phyloP scores from a whole-genome alignment of 306 rosid genomes.

The Pyrus betulifolia region DNA sequence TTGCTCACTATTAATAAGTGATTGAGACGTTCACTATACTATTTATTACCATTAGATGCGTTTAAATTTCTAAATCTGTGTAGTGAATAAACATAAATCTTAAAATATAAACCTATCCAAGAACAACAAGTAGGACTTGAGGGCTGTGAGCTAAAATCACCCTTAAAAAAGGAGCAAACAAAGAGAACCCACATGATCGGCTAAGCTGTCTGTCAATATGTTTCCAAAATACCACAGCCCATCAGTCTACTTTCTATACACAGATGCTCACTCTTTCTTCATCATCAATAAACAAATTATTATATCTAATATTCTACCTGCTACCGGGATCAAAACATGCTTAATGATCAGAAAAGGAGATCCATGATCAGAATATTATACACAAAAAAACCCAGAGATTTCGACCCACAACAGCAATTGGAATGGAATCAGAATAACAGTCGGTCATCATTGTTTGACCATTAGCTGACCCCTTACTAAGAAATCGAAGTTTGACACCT shows the following conservation, averaged over 20 bases:
- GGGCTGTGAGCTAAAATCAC: too few relatives aligned
- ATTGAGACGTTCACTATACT: too few relatives aligned
- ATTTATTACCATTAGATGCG: accelerated
- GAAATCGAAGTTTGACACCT: not conserved
- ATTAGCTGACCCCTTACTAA: not conserved
- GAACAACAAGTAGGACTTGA: too few relatives aligned
- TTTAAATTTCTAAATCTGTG: too few relatives aligned
- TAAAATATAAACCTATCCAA: too few relatives aligned
- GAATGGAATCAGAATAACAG: not conserved
- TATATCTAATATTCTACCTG: not conserved
- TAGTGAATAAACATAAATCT: too few relatives aligned
- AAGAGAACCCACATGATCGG: not conserved
- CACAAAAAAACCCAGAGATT: not conserved
- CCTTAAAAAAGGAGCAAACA: not conserved
- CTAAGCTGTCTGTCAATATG: not conserved
- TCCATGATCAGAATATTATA: not conserved
- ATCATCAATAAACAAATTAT: not conserved
- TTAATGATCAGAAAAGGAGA: not conserved
- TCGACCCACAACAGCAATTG: not conserved
- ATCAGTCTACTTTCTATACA: not conserved
- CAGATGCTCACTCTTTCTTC: not conserved
- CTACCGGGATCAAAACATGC: not conserved
- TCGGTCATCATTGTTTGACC: not conserved
- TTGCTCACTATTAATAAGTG: too few relatives aligned
- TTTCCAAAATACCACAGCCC: not conserved